Percentiles rank a stretch among this genome's conserved stretches.
Evolutionary conservation across 1,139 yeast genomes (phyloP).

Genomic region (Hanseniaspora gamundiae): DNA sequence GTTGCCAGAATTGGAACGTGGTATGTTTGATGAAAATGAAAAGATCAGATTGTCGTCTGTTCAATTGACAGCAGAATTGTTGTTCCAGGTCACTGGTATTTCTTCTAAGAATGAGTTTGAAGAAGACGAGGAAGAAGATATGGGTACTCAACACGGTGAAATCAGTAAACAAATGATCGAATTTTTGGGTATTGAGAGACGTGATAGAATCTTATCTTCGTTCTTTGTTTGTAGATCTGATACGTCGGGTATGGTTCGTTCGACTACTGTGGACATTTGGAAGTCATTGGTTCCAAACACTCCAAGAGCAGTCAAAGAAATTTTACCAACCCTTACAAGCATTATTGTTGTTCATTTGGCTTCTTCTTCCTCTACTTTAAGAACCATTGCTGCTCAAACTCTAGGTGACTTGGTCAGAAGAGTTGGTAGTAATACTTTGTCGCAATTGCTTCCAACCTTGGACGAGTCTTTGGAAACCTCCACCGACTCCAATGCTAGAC

Average conservation of each 20-base stretch:
- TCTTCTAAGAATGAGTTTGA: slow-evolving; percentile 46
- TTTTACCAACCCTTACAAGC: slow-evolving; percentile 70
- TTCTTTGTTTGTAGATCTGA: slow-evolving; percentile 91
- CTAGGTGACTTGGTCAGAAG: slow-evolving; percentile 92
- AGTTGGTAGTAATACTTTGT: slow-evolving; percentile 81
- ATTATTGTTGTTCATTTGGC: slow-evolving; percentile 77
- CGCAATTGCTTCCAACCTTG: slow-evolving; percentile 76
- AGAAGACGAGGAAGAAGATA: slow-evolving; percentile 42
- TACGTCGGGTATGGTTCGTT: slow-evolving; percentile 74
- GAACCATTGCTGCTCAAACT: slow-evolving; percentile 86
- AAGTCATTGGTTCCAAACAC: slow-evolving; percentile 92
- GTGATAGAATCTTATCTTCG: slow-evolving; percentile 74
- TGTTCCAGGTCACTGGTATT: slow-evolving; percentile 91
- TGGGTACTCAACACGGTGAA: slow-evolving; percentile 42
- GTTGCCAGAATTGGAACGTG: slow-evolving; percentile 86
- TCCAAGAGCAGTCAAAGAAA: slow-evolving; percentile 90
- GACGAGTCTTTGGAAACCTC: slow-evolving; percentile 49
- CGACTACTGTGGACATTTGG: slow-evolving; percentile 94
- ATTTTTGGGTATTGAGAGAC: slow-evolving; percentile 75
- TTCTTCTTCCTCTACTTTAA: slow-evolving; percentile 61
- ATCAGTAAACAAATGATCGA: slow-evolving; percentile 60
- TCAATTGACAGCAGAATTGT: slow-evolving; percentile 90
- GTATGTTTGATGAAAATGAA: slow-evolving; percentile 70
- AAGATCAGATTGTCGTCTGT: slow-evolving; percentile 90
- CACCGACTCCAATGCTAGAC: slow-evolving; percentile 68